Conservation (phyloP, 1,139 yeast species). For the Suhomyces chickasaworum region DNA sequence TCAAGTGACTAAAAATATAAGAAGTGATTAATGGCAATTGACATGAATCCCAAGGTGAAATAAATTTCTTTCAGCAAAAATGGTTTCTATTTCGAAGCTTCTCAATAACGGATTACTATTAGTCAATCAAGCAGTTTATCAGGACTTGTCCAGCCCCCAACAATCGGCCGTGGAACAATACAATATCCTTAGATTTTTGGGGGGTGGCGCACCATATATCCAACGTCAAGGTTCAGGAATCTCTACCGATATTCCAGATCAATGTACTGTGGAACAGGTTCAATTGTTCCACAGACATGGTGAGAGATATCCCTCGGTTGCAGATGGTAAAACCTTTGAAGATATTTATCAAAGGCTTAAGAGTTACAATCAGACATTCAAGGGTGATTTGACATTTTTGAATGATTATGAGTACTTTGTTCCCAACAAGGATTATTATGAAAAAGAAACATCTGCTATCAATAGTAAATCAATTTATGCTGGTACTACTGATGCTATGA, state of each 20-base stretch:
- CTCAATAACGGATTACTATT: slow-evolving; percentile 32
- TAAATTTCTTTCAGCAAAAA: slow-evolving; percentile 10
- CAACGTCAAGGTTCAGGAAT: slow-evolving; percentile 51
- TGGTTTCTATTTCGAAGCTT: slow-evolving; percentile 37
- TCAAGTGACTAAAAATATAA: neutral
- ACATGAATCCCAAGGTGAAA: neutral
- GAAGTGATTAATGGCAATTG: neutral
- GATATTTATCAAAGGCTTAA: slow-evolving; percentile 24
- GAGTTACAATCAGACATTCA: slow-evolving; percentile 25
- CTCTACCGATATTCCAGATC: slow-evolving; percentile 48
- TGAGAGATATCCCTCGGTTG: slow-evolving; percentile 59
- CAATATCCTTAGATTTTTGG: slow-evolving; percentile 46
- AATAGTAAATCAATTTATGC: slow-evolving; percentile 19
- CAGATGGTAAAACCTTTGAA: slow-evolving; percentile 16
- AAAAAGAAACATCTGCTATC: slow-evolving; percentile 22
- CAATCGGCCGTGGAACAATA: slow-evolving; percentile 41
- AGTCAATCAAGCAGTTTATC: slow-evolving; percentile 27
- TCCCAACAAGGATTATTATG: slow-evolving; percentile 27
- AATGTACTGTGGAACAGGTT: slow-evolving; percentile 64
- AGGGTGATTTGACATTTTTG: slow-evolving; percentile 35
- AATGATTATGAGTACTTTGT: slow-evolving; percentile 40
- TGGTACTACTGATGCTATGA: slow-evolving; percentile 35
- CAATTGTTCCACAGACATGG: slow-evolving; percentile 69
- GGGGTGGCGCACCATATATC: slow-evolving; percentile 51
- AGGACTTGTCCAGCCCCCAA: slow-evolving; percentile 39